Conservation (phyloP, 352 stramenopile species). For the Poterioochromonas sp. region DNA sequence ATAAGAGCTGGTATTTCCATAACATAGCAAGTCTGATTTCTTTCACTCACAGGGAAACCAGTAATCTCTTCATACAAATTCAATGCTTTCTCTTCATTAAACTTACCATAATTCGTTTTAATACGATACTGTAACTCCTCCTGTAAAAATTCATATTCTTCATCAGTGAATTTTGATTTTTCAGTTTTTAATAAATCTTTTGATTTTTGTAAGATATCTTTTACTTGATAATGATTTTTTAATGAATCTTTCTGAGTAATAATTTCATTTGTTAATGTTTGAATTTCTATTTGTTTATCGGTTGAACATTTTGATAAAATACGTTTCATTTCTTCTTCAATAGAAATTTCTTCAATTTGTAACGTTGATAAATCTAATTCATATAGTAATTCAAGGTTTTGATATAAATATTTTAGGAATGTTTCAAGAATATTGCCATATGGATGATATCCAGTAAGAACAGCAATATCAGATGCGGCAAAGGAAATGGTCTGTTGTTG, state of each 20-base stretch:
- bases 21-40: not conserved
- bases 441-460: not conserved
- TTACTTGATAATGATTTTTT: not conserved
- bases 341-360: not conserved
- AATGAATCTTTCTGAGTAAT: no score
- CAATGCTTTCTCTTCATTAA: not conserved
- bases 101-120: not conserved
- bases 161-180: not conserved
- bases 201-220: not conserved
- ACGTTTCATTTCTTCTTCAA: not conserved
- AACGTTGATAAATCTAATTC: not conserved
- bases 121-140: not conserved
- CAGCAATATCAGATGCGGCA: slow-evolving; percentile 22
- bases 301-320: not conserved
- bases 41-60: not conserved
- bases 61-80: not conserved
- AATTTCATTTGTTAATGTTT: not conserved
- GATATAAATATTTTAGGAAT: slow-evolving; percentile 22
- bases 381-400: not conserved
- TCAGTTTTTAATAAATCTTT: not conserved
- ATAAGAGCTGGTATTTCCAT: not conserved
- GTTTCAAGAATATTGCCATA: not conserved
- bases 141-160: not conserved
- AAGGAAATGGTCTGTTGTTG: no score
- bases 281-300: not conserved